These are phyloP conservation scores for Leishmania tropica DNA, from an alignment of 208 protist species.

Conservation along the genomic window DNA sequence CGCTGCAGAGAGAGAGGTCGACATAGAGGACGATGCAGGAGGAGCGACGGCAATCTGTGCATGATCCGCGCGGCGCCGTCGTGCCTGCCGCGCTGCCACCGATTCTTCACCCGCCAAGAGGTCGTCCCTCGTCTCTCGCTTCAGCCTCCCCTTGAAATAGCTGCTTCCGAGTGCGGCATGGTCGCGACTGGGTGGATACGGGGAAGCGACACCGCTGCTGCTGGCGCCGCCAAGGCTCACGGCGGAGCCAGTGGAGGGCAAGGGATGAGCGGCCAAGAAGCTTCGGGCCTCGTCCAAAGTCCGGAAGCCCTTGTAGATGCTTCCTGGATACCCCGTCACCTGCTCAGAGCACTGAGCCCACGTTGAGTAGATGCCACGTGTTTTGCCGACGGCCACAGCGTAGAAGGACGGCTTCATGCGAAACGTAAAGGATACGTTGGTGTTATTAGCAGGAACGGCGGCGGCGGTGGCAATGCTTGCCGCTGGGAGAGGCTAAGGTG, in stretches of 20 bases:
- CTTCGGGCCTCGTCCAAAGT: constrained; percentile 56
- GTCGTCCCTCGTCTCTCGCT: background rate
- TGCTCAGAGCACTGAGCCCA: constrained; percentile 76
- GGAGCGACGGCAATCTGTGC: background rate
- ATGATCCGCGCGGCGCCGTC: background rate
- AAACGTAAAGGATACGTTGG: background rate
- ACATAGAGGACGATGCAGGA: background rate
- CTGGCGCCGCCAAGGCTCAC: background rate
- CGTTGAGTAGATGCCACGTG: constrained; percentile 67
- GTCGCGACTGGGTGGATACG: background rate
- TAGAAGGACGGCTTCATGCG: constrained; percentile 60
- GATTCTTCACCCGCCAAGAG: background rate
- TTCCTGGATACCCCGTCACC: constrained; percentile 68
- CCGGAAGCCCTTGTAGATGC: constrained; percentile 75
- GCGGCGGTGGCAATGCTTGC: background rate
- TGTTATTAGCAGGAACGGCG: background rate
- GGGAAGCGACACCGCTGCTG: background rate
- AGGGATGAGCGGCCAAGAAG: constrained; percentile 33
- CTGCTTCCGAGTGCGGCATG: background rate
- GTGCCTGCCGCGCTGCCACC: background rate
- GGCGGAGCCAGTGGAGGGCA: background rate
- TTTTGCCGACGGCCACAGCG: constrained; percentile 70
- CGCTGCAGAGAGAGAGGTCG: background rate
- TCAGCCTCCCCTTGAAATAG: background rate
- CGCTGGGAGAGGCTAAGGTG: background rate